Evolutionary conservation across 148 eudicot genomes (phyloP).

Genomic region (Heliosperma pusillum): DNA sequence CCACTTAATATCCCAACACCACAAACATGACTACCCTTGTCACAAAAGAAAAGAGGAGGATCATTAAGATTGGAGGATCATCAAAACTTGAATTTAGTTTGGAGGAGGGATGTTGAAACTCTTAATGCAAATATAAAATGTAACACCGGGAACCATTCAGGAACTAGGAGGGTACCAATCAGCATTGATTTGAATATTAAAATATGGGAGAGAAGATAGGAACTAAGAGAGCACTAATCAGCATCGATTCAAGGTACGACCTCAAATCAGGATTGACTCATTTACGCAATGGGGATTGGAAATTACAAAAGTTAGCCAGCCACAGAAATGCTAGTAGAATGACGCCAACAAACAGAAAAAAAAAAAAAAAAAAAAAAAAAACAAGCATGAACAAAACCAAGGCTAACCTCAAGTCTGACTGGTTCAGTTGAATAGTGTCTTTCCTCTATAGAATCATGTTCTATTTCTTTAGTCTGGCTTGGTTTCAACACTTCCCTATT

Average conservation of each 20-base stretch:
- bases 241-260: not conserved
- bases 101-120: too few relatives aligned
- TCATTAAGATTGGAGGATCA: not conserved
- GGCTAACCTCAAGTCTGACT: constrained; percentile 31
- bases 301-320: not conserved
- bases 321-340: not conserved
- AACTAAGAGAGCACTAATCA: not conserved
- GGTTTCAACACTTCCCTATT: not conserved
- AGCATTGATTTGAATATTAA: too few relatives aligned
- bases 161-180: too few relatives aligned
- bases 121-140: too few relatives aligned
- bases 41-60: not conserved
- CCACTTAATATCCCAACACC: not conserved
- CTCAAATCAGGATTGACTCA: not conserved
- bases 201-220: too few relatives aligned
- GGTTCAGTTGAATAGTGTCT: constrained; percentile 27
- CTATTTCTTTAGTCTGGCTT: constrained; percentile 15
- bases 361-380: not conserved
- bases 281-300: not conserved
- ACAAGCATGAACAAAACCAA: not conserved
- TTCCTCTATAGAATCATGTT: constrained; percentile 25
- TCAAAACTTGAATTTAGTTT: too few relatives aligned
- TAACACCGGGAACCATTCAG: too few relatives aligned
- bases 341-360: too few relatives aligned
- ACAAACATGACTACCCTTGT: not conserved